phyloP scores from a whole-genome alignment of 148 eudicot genomes.

The Rhododendron kiyosumense region DNA sequence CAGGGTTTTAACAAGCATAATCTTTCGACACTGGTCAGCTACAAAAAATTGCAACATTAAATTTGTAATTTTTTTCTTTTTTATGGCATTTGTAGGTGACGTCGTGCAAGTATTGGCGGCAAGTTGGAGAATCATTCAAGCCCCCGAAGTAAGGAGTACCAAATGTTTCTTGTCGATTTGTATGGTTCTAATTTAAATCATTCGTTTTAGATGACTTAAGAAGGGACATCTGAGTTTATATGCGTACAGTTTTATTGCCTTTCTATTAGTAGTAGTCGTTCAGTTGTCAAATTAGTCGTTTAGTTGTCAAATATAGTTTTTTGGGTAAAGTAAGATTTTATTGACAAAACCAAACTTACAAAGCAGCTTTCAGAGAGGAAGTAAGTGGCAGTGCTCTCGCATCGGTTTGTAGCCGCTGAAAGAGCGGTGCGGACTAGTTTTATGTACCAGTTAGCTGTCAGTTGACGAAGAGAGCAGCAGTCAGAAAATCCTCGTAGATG shows the following conservation, averaged over 20 bases:
- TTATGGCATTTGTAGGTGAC: constrained; percentile 36
- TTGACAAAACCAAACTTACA: background rate
- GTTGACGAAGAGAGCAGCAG: background rate
- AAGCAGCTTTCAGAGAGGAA: background rate
- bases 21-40: background rate
- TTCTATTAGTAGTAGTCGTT: background rate
- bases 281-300: background rate
- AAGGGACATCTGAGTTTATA: background rate
- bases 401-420: background rate
- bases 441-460: background rate
- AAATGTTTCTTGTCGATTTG: background rate
- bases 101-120: constrained; percentile 52
- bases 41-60: background rate
- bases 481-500: background rate
- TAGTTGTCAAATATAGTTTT: background rate
- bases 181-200: background rate
- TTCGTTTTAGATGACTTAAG: background rate
- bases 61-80: background rate
- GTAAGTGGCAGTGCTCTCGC: constrained; percentile 1
- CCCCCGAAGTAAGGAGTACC: constrained; percentile 50
- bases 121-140: constrained; percentile 55
- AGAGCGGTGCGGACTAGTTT: background rate
- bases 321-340: background rate
- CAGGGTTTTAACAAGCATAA: background rate
- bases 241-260: background rate